Evolutionary conservation across 2,329 filamentous ascomycete species (phyloP).

Genomic region (Talaromyces sp.): DNA sequence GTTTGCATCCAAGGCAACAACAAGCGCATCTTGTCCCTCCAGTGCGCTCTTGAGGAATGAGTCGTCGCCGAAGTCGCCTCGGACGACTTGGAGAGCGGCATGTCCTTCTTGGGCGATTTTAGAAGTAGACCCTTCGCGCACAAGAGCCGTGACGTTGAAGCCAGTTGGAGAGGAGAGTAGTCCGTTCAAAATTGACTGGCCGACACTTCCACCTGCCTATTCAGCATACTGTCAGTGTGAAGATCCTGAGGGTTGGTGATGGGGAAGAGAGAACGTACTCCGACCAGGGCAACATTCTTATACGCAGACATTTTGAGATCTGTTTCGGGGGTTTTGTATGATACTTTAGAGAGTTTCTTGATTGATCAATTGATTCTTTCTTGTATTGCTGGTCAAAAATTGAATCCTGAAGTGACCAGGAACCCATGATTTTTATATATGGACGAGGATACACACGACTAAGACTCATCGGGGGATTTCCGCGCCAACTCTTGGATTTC

Average conservation of each 20-base stretch:
- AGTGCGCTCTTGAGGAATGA: conserved; percentile 8
- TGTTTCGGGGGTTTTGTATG: background rate
- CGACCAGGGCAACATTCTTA: conserved; percentile 15
- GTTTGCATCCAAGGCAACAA: conserved; percentile 2
- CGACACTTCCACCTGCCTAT: conserved; percentile 17
- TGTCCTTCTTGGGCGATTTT: conserved; percentile 9
- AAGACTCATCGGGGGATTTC: background rate
- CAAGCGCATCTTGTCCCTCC: conserved; percentile 12
- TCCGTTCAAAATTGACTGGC: conserved; percentile 9
- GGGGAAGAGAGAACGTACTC: background rate
- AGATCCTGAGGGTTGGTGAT: no score
- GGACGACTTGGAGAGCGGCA: conserved; percentile 8
- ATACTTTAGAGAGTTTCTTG: background rate
- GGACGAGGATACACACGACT: background rate
- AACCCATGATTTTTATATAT: background rate
- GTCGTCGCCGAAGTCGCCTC: conserved; percentile 9
- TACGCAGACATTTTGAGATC: conserved; percentile 7
- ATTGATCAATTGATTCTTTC: background rate
- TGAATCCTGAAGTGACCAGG: background rate
- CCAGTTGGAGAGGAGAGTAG: conserved; percentile 3
- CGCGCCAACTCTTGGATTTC: background rate
- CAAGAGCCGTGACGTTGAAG: conserved; percentile 13
- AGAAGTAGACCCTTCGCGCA: conserved; percentile 3
- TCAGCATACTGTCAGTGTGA: background rate
- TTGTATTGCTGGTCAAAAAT: background rate